phyloP scores from a whole-genome alignment of 176 grass and related monocot species.

The Miscanthus lutarioriparius region DNA sequence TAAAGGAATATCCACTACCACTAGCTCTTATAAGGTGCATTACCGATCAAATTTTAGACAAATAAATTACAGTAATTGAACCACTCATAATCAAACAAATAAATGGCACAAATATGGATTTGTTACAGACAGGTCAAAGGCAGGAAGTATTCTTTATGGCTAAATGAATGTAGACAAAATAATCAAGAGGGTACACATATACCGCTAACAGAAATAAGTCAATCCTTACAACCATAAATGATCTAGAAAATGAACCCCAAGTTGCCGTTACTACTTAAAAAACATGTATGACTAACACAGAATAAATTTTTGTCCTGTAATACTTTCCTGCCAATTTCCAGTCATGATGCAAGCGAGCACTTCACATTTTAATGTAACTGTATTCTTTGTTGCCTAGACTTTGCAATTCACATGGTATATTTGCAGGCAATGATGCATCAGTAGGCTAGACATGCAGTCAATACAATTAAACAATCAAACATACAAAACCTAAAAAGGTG shows the following conservation, averaged over 20 bases:
- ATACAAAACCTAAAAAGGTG: too few species aligned
- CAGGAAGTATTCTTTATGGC: not conserved
- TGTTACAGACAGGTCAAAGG: not conserved
- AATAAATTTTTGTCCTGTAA: not conserved
- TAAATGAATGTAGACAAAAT: not conserved
- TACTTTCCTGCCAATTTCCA: not conserved
- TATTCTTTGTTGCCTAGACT: not conserved
- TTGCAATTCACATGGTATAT: not conserved
- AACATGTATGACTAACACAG: not conserved
- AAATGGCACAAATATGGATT: not conserved
- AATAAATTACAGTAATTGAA: not conserved
- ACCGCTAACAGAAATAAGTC: not conserved
- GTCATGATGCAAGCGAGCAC: not conserved
- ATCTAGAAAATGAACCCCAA: not conserved
- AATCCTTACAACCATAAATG: not conserved
- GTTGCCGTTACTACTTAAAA: not conserved
- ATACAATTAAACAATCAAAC: too few species aligned
- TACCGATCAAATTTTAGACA: not conserved
- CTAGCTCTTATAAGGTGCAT: not conserved
- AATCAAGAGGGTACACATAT: slow-evolving; percentile 3
- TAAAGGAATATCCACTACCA: not conserved
- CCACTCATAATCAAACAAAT: not conserved
- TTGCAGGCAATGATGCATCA: not conserved
- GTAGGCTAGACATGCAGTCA: too few species aligned
- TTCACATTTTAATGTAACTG: not conserved